Conservation (phyloP, 2,329 filamentous ascomycete genomes). For the Trichoderma harzianum region DNA sequence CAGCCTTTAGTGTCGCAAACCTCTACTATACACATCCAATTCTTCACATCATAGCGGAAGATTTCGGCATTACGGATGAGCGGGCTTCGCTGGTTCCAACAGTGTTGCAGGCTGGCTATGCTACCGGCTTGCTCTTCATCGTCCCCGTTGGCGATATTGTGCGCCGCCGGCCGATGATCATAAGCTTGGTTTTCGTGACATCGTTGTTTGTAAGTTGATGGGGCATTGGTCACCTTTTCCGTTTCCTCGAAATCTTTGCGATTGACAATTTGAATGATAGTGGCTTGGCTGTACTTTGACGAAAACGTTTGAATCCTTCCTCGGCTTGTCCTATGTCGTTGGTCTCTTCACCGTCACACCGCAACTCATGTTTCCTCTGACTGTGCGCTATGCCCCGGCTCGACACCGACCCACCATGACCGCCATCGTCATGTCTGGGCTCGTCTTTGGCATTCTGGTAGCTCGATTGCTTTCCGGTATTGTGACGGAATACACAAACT, state of each 20-base stretch:
- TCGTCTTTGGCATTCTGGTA: conserved; percentile 72
- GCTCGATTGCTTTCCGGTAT: conserved; percentile 74
- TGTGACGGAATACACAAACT: conserved; percentile 68
- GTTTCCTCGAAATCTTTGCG: no score
- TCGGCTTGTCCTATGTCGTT: conserved; percentile 14
- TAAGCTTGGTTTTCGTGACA: conserved; percentile 64
- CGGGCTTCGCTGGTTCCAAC: conserved; percentile 66
- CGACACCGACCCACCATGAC: conserved; percentile 65
- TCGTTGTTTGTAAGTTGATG: conserved; percentile 56
- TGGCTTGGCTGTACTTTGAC: conserved; percentile 18
- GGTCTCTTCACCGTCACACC: conserved; percentile 19
- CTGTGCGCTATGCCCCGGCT: conserved; percentile 72
- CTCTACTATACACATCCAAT: conserved; percentile 81
- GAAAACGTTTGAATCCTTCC: neutral
- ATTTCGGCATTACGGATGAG: conserved; percentile 69
- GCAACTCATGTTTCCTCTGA: conserved; percentile 74
- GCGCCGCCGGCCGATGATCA: conserved; percentile 64
- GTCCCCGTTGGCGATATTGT: conserved; percentile 73
- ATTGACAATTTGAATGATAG: conserved; percentile 48
- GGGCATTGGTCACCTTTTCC: neutral
- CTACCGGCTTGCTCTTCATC: conserved; percentile 67
- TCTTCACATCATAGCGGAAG: conserved; percentile 67
- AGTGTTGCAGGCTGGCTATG: conserved; percentile 76
- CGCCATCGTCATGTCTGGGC: conserved; percentile 70
- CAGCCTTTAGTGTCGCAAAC: conserved; percentile 71